Conservation (phyloP, 345 rosid genomes). For the Syzygium oleosum region DNA sequence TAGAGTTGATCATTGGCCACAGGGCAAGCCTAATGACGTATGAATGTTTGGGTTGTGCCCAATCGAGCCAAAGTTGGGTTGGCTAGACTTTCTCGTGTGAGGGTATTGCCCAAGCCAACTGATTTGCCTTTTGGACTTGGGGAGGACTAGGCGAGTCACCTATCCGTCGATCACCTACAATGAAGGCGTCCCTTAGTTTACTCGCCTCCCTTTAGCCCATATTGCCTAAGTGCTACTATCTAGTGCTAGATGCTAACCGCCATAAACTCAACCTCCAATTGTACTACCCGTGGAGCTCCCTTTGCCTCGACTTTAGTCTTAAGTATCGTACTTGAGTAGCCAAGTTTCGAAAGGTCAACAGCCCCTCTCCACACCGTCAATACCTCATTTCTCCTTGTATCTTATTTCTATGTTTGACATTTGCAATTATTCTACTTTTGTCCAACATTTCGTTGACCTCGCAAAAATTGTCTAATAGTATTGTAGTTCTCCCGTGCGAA, state of each 20-base stretch:
- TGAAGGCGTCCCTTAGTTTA: background rate
- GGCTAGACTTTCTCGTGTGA: background rate
- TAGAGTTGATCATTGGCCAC: background rate
- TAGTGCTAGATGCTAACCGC: background rate
- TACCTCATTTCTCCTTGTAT: background rate
- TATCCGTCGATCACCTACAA: no score
- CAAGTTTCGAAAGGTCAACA: background rate
- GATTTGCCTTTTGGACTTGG: background rate
- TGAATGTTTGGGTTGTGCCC: background rate
- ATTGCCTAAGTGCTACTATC: background rate
- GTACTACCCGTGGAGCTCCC: background rate
- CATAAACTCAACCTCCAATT: background rate
- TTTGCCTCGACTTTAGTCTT: background rate
- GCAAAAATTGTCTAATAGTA: background rate
- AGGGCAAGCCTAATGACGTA: background rate
- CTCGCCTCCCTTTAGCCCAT: background rate
- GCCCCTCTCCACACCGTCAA: background rate
- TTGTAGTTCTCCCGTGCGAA: background rate
- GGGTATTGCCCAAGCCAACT: background rate
- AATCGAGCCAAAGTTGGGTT: background rate
- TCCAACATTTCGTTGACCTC: rapidly evolving
- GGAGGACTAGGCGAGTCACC: background rate
- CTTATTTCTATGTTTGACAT: no score
- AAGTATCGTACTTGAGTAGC: background rate
- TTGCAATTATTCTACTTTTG: background rate